Evolutionary conservation across 257 asterid species (phyloP), one percentile per base, ranked within the genome.

Genomic region (Ilex asprella): DNA sequence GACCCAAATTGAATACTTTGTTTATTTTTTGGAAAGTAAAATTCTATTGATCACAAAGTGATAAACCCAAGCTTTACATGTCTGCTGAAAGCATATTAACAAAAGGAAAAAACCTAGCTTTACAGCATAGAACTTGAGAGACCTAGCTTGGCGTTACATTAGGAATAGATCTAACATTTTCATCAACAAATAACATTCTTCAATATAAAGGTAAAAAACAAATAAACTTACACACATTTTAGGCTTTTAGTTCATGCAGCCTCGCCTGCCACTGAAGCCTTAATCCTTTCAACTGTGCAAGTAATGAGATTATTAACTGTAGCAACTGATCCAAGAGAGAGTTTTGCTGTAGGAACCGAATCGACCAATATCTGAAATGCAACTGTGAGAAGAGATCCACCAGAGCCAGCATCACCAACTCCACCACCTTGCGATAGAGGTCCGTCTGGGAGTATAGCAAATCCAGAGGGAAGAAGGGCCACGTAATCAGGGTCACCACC

Each of bases 391-490:
- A 83, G 75, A 11, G 86, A 73, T 67, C 91, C 95, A 15, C 77
- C 76, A 0, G 61, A 44, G 2, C 72, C 71, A n/a, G 30, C 50
- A 10, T 29, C 68, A 10, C 58, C 46, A 2, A 44, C 31, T 15
- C 70, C 63, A n/a, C 70, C 60, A n/a, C 30, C 70, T 6, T 61
- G 65, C 1, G 61, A 63, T 0, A 61, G 31, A 0, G 86, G 86
- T 1, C 82, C 85, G 31, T 80, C 86, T 0, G 95, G 95, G 6
- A 75, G 81, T 21, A 86, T 77, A 6, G 82, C 82, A 13, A 86
- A 86, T 5, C 95, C 88, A 2, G 88, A 83, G 0, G 95, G 91
- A 15, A 83, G 74, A 12, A 86, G 61, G 21, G 80, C 67, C 0
- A 74, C 64, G 3, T 39, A 50, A n/a, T 64, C 68, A 0, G 86